Percentiles rank a stretch among this genome's conserved stretches.
Conservation (phyloP, 257 asterid genomes). For the Salvia splendens region DNA sequence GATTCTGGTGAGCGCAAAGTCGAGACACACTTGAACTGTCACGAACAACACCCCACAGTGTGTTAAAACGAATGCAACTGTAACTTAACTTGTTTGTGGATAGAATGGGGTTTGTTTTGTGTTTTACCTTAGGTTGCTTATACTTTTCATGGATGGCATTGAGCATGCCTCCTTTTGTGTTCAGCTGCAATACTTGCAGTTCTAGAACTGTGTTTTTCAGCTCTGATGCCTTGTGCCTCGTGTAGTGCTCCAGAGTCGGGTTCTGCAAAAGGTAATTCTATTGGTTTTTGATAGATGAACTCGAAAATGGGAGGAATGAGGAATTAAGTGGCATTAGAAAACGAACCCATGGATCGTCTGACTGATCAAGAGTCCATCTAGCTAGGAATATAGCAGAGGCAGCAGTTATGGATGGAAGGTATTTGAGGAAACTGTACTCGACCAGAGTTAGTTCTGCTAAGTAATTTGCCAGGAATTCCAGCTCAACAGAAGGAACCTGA, state of each 20-base stretch:
- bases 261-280: slow-evolving; percentile 53
- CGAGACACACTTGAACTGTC: slow-evolving; percentile 88
- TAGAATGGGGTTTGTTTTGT: not conserved
- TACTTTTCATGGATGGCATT: slow-evolving; percentile 79
- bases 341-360: slow-evolving; percentile 93
- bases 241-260: slow-evolving; percentile 81
- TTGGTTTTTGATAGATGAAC: slow-evolving; percentile 7
- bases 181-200: slow-evolving; percentile 70
- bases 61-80: not conserved
- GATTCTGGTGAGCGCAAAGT: slow-evolving; percentile 50
- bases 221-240: slow-evolving; percentile 57
- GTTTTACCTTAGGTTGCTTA: slow-evolving; percentile 72
- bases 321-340: slow-evolving; percentile 29
- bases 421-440: slow-evolving; percentile 79
- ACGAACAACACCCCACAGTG: slow-evolving; percentile 2
- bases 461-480: slow-evolving; percentile 92
- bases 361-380: slow-evolving; percentile 95
- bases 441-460: slow-evolving; percentile 81
- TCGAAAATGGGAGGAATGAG: slow-evolving; percentile 2
- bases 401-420: slow-evolving; percentile 84
- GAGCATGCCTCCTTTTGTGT: slow-evolving; percentile 49
- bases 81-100: too few relatives aligned
- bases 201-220: slow-evolving; percentile 60
- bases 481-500: slow-evolving; percentile 87
- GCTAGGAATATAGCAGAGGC: slow-evolving; percentile 96